phyloP scores from a whole-genome alignment of 352 stramenopile species.

The Pythium phragmiticola region DNA sequence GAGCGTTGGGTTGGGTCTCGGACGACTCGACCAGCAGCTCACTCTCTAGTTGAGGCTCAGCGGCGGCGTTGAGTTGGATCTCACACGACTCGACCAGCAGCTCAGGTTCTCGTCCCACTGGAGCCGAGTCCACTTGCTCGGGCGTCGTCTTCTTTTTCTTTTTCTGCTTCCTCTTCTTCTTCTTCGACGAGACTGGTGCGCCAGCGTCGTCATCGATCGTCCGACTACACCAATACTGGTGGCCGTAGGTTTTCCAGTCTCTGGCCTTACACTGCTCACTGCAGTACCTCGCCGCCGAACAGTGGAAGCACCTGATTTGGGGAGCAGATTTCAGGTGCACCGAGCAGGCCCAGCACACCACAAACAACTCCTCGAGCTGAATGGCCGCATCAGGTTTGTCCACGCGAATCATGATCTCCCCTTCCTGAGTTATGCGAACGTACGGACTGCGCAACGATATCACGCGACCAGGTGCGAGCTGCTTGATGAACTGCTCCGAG shows the following conservation, averaged over 20 bases:
- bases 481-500: background rate
- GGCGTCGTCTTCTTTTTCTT: too few species aligned
- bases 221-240: background rate
- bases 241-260: background rate
- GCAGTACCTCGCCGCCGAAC: background rate
- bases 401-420: conserved; percentile 13
- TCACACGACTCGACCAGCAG: too few species aligned
- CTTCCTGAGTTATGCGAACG: conserved; percentile 9
- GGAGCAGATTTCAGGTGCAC: background rate
- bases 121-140: too few species aligned
- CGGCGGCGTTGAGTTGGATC: too few species aligned
- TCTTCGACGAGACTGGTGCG: too few species aligned
- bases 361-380: background rate
- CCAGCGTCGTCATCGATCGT: too few species aligned
- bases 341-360: conserved; percentile 15
- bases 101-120: too few species aligned
- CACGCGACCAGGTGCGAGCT: conserved; percentile 8
- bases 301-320: background rate
- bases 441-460: conserved; percentile 2
- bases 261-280: background rate
- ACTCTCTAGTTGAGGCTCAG: too few species aligned
- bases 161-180: too few species aligned
- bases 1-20: too few species aligned
- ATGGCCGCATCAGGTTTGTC: conserved; percentile 7
- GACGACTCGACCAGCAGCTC: too few species aligned